Percentiles rank a stretch among this genome's conserved stretches.
Conservation (phyloP, 805 yeast genomes). For the Starmera caribaea region DNA sequence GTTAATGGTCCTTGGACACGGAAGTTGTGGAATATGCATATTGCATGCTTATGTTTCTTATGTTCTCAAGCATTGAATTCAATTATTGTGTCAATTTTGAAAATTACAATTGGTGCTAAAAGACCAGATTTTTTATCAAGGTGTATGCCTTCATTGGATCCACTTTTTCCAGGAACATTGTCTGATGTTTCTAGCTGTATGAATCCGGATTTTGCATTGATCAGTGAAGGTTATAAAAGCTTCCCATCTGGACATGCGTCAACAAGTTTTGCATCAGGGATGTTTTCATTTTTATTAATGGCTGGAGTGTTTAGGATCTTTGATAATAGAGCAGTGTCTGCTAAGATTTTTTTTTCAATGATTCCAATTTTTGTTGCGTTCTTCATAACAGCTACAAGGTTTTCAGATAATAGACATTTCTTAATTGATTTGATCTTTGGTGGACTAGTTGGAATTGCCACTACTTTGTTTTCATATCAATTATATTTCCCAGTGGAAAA, state of each 20-base stretch:
- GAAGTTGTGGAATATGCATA: slow-evolving; percentile 32
- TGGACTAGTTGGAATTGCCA: slow-evolving; percentile 24
- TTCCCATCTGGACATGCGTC: slow-evolving; percentile 54
- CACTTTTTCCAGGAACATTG: slow-evolving; percentile 26
- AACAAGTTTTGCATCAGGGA: slow-evolving; percentile 37
- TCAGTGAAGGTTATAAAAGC: slow-evolving; percentile 45
- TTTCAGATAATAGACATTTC: slow-evolving; percentile 40
- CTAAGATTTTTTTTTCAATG: slow-evolving; percentile 22
- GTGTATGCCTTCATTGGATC: slow-evolving; percentile 30
- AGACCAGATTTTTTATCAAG: slow-evolving; percentile 45
- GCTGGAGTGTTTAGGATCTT: slow-evolving; percentile 26
- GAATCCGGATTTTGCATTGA: slow-evolving; percentile 20
- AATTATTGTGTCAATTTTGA: slow-evolving; percentile 31
- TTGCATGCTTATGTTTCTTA: slow-evolving; percentile 24
- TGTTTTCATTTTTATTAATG: slow-evolving; percentile 24
- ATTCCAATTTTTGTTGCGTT: slow-evolving; percentile 27
- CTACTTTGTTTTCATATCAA: slow-evolving; percentile 26
- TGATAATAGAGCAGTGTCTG: slow-evolving; percentile 26
- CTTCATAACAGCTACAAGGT: slow-evolving; percentile 28
- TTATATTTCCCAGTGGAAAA: slow-evolving; percentile 32
- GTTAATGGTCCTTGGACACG: slow-evolving; percentile 7
- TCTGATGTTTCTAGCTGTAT: slow-evolving; percentile 40
- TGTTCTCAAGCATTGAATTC: slow-evolving; percentile 30
- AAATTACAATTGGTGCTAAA: slow-evolving; percentile 38
- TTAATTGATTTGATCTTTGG: slow-evolving; percentile 31